Evolutionary conservation across 176 grass and related monocot species (phyloP).

Genomic region (Oropetium thomaeum): DNA sequence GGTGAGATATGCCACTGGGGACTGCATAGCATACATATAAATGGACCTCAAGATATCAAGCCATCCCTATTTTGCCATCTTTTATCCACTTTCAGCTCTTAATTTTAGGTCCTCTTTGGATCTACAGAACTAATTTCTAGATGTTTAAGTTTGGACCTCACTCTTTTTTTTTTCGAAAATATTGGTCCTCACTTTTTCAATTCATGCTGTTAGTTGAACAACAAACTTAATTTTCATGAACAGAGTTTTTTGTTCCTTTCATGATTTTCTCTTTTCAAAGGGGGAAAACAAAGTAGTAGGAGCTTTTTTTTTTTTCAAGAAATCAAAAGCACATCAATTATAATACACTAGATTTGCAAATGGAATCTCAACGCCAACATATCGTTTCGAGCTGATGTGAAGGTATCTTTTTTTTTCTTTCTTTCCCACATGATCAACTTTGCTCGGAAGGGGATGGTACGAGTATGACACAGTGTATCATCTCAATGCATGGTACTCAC

Average conservation of each 20-base stretch:
- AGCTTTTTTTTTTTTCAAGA: neutral
- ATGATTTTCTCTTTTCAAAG: constrained; percentile 2
- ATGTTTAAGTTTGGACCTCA: no score
- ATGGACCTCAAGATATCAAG: neutral
- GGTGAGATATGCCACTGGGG: neutral
- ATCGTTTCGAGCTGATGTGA: constrained; percentile 31
- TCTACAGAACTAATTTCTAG: no score
- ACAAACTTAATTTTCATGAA: constrained; percentile 6
- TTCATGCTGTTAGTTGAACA: constrained; percentile 10
- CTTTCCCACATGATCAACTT: constrained; percentile 12
- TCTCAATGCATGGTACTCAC: constrained; percentile 5
- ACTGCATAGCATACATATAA: neutral
- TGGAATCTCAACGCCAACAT: constrained; percentile 26
- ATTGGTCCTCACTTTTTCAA: neutral
- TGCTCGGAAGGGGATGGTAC: constrained; percentile 31
- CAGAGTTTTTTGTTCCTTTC: neutral
- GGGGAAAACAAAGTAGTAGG: constrained; percentile 19
- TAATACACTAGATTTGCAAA: constrained; percentile 14
- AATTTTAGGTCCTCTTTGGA: neutral
- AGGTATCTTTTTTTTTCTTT: constrained; percentile 5
- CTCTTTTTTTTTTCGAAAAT: no score
- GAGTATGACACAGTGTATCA: neutral
- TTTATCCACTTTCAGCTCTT: neutral
- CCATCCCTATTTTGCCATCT: neutral
- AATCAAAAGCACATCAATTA: constrained; percentile 5